These are phyloP conservation scores for Lizanozyma gosingica DNA, from an alignment of 1,139 yeast species.

Conservation along the genomic window DNA sequence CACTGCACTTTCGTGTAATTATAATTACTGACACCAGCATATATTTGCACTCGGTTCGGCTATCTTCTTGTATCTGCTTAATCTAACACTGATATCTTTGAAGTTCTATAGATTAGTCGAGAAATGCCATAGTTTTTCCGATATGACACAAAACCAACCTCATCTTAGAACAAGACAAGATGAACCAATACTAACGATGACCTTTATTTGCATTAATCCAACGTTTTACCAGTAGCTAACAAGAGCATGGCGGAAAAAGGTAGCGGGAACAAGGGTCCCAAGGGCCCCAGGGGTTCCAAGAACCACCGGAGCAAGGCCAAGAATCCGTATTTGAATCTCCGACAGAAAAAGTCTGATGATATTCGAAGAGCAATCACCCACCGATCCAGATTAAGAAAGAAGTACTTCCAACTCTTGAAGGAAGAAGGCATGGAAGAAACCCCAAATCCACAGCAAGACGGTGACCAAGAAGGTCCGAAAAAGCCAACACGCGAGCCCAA, in stretches of 20 bases:
- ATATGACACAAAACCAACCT: no score
- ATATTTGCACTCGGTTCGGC: no score
- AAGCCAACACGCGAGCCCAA: constrained; percentile 9
- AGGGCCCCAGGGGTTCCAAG: neutral
- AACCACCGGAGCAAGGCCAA: constrained; percentile 6
- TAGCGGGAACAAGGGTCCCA: neutral
- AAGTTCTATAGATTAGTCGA: no score
- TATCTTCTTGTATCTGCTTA: no score
- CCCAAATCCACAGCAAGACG: constrained; percentile 14
- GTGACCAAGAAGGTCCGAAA: constrained; percentile 7
- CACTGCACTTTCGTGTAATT: no score
- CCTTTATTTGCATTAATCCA: no score
- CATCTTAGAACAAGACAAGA: no score
- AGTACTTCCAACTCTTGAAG: constrained; percentile 72
- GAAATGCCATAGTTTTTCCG: no score
- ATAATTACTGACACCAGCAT: no score
- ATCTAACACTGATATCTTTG: no score
- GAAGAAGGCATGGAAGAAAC: constrained; percentile 47
- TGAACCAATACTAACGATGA: no score
- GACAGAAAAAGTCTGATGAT: constrained; percentile 41
- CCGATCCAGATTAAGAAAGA: constrained; percentile 74
- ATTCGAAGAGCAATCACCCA: constrained; percentile 72
- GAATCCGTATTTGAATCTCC: constrained; percentile 27
- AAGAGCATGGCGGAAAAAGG: neutral
- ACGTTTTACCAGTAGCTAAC: no score